Evolutionary conservation across 176 grass and related monocot genomes (phyloP).

Genomic region (Sorghum bicolor): Sorghum_bicolor_NCBIv3 NC_012870.2:63674001-63674500

Average conservation of each 20-base stretch:
- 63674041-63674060: not conserved
- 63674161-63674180: slow-evolving; percentile 5
- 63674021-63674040: not conserved
- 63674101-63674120: not conserved
- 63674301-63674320: not conserved
- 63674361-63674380: not conserved
- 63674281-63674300: not conserved
- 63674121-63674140: slow-evolving; percentile 15
- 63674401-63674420: not conserved
- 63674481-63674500: not conserved
- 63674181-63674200: not conserved
- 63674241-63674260: not conserved
- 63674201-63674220: not conserved
- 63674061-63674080: not conserved
- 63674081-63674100: not conserved
- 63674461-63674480: not conserved
- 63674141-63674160: not conserved
- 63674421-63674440: not conserved
- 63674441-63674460: not conserved
- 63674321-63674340: not conserved
- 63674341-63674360: not conserved
- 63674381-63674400: not conserved
- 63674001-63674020: not conserved
- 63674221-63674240: not conserved
- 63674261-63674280: not conserved